Evolutionary conservation across 202 grass and related monocot genomes (phyloP), one percentile per base, ranked within the genome.

Genomic region (Digitaria exilis): DNA sequence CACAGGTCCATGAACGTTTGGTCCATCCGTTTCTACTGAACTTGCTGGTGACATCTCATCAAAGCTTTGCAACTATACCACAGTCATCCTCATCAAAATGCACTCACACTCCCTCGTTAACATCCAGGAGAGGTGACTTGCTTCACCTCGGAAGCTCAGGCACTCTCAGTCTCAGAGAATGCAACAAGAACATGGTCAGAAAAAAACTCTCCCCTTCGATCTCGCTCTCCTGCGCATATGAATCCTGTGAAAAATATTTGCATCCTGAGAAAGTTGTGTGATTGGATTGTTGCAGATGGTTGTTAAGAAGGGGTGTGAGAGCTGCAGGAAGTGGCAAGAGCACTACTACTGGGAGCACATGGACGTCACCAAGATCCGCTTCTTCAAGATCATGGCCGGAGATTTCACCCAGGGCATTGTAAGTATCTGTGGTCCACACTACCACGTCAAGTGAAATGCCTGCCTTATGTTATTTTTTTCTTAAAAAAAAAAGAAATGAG

Each of bases 271-370:
- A 7, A 21, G 35, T 19, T 59, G 3, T 77, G 41, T 2, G 56
- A 60, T 7, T 51, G 31, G 0, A 39, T 3, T 77, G 1, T 32
- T 24, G 35, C 51, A 81, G 68, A 49, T 49, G 52, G 39, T 45
- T 71, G 61, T 9, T 28, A 41, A 72, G 21, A 65, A 45, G 70
- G 69, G 15, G 17, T 86, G 87, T 72, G 80, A 71, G 62, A 69
- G 16, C 0, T 89, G 87, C 51, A 55, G 18, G 59, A 31, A 82
- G 19, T 89, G 82, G 82, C 63, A 78, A 18, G 61, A 75, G 10
- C 83, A 86, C 69, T 82, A 17, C 75, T 89, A 86, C 71, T 59
- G 83, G 87, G 34, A 61, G 31, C 83, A 86, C 54, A 81, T 63
- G 37, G 83, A 89, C 66, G 11, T 14, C 1, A 89, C 4, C 49